Evolutionary conservation across 371 early-diverging fungal genomes (phyloP), one percentile per base, ranked within the genome.

Genomic region (Apophysomyces trapeziformis): DNA sequence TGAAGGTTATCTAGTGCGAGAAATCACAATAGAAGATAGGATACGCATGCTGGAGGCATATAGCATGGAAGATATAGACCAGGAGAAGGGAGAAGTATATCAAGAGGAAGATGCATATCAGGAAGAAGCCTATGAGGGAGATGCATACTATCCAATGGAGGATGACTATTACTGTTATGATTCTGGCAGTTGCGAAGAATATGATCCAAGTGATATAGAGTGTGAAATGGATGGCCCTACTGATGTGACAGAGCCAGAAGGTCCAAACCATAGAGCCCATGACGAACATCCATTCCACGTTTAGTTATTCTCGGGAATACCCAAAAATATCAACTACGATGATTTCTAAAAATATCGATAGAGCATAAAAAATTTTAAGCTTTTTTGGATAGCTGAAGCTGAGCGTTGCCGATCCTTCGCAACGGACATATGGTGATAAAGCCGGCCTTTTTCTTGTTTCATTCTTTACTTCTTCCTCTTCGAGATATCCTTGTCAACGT

Each of bases 1-100:
- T n/a, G 84, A 84, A 71, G 84, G 84, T 4, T 84, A 77, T 57
- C 65, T 84, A 36, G 81, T 84, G 5, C 73, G 72, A 44, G 79
- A 81, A 50, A 75, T 84, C 12, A 75, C 84, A 1, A 57, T 73
- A 21, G 75, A 65, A 36, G 66, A 54, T 41, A 71, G 61, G 38
- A 76, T 65, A 69, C 66, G n/a, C 12, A 74, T 69, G 75, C 56
- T 68, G 13, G 39, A 38, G n/a, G 54, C 9, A 11, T 50, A 50
- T 32, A 26, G 11, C 8, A 50, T 11, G 21, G 54, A 8, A 45
- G 26, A 36, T 18, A 46, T 36, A 44, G 6, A 57, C 58, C 21
- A 21, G 21, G 46, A 45, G 13, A 26, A 26, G 2, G 32, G 32
- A 26, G 32, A 26, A 26, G 32, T 26, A 26, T 26, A 26, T 26